Evolutionary conservation across 805 yeast genomes (phyloP).

Genomic region (Pichia sporocuriosa): DNA sequence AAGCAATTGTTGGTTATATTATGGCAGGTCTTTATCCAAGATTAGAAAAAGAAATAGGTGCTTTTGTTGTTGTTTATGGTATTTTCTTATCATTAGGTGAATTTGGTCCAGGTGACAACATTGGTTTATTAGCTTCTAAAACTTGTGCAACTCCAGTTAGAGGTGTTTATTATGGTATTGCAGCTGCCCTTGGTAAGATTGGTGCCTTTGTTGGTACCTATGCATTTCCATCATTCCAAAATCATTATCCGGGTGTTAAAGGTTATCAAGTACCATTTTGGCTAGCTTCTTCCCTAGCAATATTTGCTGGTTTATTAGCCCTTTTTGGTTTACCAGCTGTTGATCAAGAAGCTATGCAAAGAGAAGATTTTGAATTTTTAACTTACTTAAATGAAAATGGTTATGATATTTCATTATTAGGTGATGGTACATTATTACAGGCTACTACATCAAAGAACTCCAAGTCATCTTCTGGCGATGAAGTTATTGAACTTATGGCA

Average conservation of each 20-base stretch:
- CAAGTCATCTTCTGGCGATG: not conserved
- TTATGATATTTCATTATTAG: constrained; percentile 60
- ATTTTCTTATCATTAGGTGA: constrained; percentile 84
- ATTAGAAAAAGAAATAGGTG: constrained; percentile 59
- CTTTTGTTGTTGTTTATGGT: constrained; percentile 81
- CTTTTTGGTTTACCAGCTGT: constrained; percentile 71
- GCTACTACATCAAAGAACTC: not conserved
- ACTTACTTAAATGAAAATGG: constrained; percentile 63
- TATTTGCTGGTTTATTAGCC: constrained; percentile 63
- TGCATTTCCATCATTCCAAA: constrained; percentile 76
- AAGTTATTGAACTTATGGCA: constrained; percentile 4
- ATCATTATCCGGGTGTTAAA: constrained; percentile 47
- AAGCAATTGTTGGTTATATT: constrained; percentile 73
- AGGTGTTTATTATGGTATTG: constrained; percentile 85
- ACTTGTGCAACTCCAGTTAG: constrained; percentile 81
- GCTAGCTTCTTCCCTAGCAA: constrained; percentile 70
- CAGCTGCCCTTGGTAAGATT: constrained; percentile 86
- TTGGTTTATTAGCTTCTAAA: constrained; percentile 82
- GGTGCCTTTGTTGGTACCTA: constrained; percentile 92
- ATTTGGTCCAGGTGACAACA: constrained; percentile 90
- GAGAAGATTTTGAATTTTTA: constrained; percentile 69
- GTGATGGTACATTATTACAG: constrained; percentile 24
- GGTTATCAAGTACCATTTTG: constrained; percentile 78
- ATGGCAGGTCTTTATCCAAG: constrained; percentile 67
- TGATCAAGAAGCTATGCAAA: constrained; percentile 73